Percentiles rank a stretch among this genome's conserved stretches.
Evolutionary conservation across 164 flowering plant genomes (phyloP).

Genomic region (Annona squamosa): DNA sequence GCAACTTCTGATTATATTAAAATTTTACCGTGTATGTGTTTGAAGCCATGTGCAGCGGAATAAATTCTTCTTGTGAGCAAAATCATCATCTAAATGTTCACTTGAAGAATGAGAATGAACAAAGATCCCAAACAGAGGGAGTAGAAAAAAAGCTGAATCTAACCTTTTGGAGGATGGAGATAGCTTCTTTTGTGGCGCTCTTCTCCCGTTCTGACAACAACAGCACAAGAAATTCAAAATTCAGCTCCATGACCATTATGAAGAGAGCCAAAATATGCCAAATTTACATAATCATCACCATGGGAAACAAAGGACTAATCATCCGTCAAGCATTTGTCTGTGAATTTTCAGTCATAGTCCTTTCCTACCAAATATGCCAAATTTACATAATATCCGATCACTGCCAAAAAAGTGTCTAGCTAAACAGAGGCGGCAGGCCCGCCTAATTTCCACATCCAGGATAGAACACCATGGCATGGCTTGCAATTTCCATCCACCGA

Average conservation of each 20-base stretch:
- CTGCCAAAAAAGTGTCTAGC: neutral
- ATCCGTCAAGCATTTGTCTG: neutral
- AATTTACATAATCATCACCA: no score
- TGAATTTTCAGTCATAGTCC: neutral
- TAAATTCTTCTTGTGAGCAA: neutral
- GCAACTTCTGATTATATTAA: neutral
- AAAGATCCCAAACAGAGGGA: neutral
- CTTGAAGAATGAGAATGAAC: neutral
- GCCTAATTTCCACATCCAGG: no score
- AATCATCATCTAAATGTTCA: neutral
- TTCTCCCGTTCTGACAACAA: conserved; percentile 74
- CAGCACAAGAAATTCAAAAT: neutral
- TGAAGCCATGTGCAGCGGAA: neutral
- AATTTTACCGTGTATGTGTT: neutral
- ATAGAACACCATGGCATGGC: no score
- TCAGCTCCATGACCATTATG: neutral
- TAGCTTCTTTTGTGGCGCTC: conserved; percentile 93
- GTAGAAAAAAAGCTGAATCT: neutral
- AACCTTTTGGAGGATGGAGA: conserved; percentile 68
- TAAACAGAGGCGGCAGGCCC: no score
- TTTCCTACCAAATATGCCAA: neutral
- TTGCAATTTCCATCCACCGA: no score
- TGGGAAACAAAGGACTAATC: neutral
- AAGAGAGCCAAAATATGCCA: neutral
- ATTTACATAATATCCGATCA: neutral